Evolutionary conservation across 179 eudicot genomes (phyloP), one percentile per base, ranked within the genome.

Genomic region (Vitellaria paradoxa): DNA sequence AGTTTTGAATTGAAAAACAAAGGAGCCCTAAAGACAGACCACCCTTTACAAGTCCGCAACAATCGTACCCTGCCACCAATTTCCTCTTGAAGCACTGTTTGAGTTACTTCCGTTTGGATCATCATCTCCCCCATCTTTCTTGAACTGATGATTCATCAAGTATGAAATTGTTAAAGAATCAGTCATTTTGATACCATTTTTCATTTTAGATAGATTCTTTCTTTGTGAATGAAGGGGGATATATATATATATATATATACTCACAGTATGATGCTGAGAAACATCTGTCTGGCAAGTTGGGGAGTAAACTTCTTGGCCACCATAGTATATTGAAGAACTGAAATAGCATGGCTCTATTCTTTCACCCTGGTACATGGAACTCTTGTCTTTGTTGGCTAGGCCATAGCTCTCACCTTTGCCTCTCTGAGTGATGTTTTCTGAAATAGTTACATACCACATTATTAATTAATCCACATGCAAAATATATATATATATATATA

Each of bases 41-140:
- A 12, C 55, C 20, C n/a, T 3, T 63, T 46, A 50, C 21, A 26
- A 68, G 3, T 30, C 18, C 21, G 2, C 10, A n/a, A 53, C 20
- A 70, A 72, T 9, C 81, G 20, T 79, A 94, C 98, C 98, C 86
- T 88, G 88, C 97, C 96, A 93, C 98, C 97, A 92, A 79, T 94
- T 94, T 83, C 97, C 97, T 79, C 98, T 88, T 18, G 94, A 87
- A 68, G 91, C 97, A 78, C 78, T 55, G 61, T 78, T 78, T 14
- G 72, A 63, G 62, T 84, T 79, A 65, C 68, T 78, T 77, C 93
- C 88, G 75, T 88, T 75, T 4, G 87, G 80, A 59, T 90, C 94
- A 68, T 81, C 86, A 53, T 79, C 81, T 80, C 73, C 80, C 64
- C 79, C 86, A 81, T 86, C 92, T 83, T 85, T 89, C 83, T 87